phyloP scores from a whole-genome alignment of 768 basidiomycete genomes.

The Serendipita indica region DNA sequence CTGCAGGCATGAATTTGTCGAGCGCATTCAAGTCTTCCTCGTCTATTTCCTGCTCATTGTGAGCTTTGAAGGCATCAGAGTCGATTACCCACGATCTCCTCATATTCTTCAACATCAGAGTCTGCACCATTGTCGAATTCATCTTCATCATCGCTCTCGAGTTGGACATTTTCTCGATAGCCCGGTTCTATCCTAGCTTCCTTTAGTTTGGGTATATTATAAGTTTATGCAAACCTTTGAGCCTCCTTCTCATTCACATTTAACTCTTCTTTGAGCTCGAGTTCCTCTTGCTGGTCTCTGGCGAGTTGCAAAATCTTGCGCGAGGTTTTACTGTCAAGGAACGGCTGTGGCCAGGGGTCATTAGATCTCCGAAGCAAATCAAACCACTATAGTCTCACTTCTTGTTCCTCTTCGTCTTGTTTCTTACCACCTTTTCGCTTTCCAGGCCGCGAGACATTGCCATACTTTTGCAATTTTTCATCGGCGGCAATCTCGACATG shows the following conservation, averaged over 20 bases:
- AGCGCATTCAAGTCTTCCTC: slow-evolving; percentile 74
- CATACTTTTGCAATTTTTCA: slow-evolving; percentile 61
- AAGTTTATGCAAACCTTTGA: slow-evolving; percentile 19
- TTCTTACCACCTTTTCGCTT: slow-evolving; percentile 50
- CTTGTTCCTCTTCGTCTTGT: slow-evolving; percentile 42
- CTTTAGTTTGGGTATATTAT: slow-evolving; percentile 21
- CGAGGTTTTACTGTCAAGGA: slow-evolving; percentile 69
- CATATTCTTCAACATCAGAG: slow-evolving; percentile 26
- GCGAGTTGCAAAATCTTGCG: slow-evolving; percentile 84
- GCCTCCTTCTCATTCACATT: slow-evolving; percentile 36
- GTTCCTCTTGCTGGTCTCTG: slow-evolving; percentile 81
- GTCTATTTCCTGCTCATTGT: slow-evolving; percentile 65
- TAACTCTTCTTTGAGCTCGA: slow-evolving; percentile 45
- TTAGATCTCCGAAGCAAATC: neutral
- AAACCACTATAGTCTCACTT: slow-evolving; percentile 28
- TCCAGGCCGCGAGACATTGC: slow-evolving; percentile 56
- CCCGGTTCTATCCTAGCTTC: slow-evolving; percentile 16
- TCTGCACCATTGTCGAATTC: slow-evolving; percentile 26
- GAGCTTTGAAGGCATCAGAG: neutral
- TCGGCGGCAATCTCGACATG: slow-evolving; percentile 72
- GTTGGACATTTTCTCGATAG: slow-evolving; percentile 28
- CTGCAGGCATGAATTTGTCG: slow-evolving; percentile 64
- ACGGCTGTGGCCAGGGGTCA: slow-evolving; percentile 30
- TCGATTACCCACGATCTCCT: slow-evolving; percentile 27
- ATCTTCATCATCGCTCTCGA: slow-evolving; percentile 44